Percentiles rank a stretch among this genome's conserved stretches.
Evolutionary conservation across 192 early-diverging fungal species (phyloP).

Genomic region (Coemansia sp.): DNA sequence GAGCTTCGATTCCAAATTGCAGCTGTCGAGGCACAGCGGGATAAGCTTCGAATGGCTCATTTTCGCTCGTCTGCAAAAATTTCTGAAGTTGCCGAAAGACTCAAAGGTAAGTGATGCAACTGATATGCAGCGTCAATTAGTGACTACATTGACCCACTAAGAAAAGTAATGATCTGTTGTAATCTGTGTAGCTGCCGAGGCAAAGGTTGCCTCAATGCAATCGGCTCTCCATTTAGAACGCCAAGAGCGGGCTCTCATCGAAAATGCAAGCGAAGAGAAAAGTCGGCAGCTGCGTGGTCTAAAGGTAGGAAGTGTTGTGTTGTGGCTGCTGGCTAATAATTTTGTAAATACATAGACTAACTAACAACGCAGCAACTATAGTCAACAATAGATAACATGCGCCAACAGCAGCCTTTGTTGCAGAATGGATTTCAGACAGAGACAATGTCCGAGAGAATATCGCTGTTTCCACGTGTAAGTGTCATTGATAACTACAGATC

Average conservation of each 20-base stretch:
- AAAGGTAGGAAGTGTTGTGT: slow-evolving; percentile 27
- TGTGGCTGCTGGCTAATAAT: not conserved
- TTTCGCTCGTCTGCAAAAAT: slow-evolving; percentile 17
- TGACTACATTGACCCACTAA: too few relatives aligned
- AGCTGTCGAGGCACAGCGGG: slow-evolving; percentile 22
- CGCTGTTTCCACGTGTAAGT: slow-evolving; percentile 15
- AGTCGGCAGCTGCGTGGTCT: slow-evolving; percentile 54
- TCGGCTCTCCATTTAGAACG: slow-evolving; percentile 22
- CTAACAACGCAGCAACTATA: not conserved
- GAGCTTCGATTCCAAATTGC: slow-evolving; percentile 50
- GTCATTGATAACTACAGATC: not conserved
- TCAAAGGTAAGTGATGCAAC: slow-evolving; percentile 33
- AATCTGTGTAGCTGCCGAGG: slow-evolving; percentile 15
- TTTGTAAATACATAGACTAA: not conserved
- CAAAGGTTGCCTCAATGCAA: slow-evolving; percentile 15
- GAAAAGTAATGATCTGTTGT: not conserved
- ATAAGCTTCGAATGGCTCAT: slow-evolving; percentile 37
- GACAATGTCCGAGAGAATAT: not conserved
- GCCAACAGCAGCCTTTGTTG: slow-evolving; percentile 17
- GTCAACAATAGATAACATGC: slow-evolving; percentile 26
- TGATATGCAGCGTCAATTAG: too few relatives aligned
- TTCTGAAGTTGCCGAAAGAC: slow-evolving; percentile 9
- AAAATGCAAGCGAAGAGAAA: slow-evolving; percentile 50
- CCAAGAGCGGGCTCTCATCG: slow-evolving; percentile 17
- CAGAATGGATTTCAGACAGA: slow-evolving; percentile 6